Base-by-base conservation (phyloP, 129 eudicot genomes). In the Mikania micrantha region DNA sequence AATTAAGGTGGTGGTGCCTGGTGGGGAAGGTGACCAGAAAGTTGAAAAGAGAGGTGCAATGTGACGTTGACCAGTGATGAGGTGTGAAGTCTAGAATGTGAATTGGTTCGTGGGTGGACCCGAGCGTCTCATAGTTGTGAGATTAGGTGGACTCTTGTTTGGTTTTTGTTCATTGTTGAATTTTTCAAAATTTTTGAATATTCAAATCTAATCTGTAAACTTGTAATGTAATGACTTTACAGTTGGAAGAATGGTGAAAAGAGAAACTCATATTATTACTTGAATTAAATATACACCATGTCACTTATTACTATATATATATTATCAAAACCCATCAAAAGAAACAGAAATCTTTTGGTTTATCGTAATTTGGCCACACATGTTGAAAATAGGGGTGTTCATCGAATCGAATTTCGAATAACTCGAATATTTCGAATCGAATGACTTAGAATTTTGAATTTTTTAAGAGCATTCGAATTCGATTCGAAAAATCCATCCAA, bases 21-120 rank as follows among this genome's bases (percentile, higher is more conserved):
- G n/a, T n/a, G n/a, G n/a, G 81, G 76, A 71, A 70, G 77, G 78
- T 78, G 78, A 73, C 70, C 74, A 65, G 77, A 67, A 71, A 65
- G 78, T 65, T 72, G 70, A 60, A 64, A 69, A 62, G 29, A 48
- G 45, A 44, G 57, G 69, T 66, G 78, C 63, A 57, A 21, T 10
- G 19, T 72, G 82, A 78, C 62, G 82, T 78, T 78, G 82, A 78
- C 82, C 70, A 74, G 60, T 66, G 24, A 44, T 15, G 25, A 59
- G 11, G 73, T 64, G 68, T 77, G 69, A 71, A 78, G 82, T 71
- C 82, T 54, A 78, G 56, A 54, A 62, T 62, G 64, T 67, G 68
- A 76, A 63, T 63, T 44, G 34, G 50, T 63, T 57, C 74, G 16
- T 44, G 54, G 69, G 73, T 71, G 69, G 67, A 72, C 7, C 64